These are phyloP conservation scores for Ehretia macrophylla DNA, from an alignment of 257 asterid species.

Conservation along the genomic window DNA sequence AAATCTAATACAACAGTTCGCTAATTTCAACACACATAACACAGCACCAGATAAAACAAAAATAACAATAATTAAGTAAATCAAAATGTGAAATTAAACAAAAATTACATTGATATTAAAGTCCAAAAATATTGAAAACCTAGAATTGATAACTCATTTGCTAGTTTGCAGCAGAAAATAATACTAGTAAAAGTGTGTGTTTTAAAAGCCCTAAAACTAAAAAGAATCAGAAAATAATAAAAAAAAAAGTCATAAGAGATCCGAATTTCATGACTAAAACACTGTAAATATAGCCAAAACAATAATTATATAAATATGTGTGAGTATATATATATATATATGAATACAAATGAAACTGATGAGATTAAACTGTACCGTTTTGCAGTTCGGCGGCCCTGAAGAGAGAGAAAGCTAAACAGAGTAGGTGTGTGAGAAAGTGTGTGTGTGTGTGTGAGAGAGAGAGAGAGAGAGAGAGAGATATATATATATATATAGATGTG, in stretches of 20 bases:
- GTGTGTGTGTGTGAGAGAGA: conserved; percentile 24
- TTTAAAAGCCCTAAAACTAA: conserved; percentile 46
- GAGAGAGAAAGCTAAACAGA: conserved; percentile 20
- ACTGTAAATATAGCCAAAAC: conserved; percentile 30
- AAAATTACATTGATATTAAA: not conserved
- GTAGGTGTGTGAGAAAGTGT: conserved; percentile 12
- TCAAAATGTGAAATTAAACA: not conserved
- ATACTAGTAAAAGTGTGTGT: too few species aligned
- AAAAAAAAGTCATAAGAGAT: conserved; percentile 42
- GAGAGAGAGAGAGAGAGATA: too few species aligned
- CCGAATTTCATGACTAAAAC: conserved; percentile 45
- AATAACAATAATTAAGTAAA: not conserved
- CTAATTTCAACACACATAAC: not conserved
- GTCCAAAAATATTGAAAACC: not conserved
- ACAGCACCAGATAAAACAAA: not conserved
- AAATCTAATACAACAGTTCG: too few species aligned
- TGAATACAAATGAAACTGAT: conserved; percentile 23
- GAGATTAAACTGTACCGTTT: conserved; percentile 33
- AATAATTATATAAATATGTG: conserved; percentile 2
- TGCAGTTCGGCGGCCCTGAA: conserved; percentile 32
- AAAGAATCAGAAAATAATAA: conserved; percentile 18
- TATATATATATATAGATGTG: conserved; percentile 4
- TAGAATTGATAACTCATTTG: conserved; percentile 10
- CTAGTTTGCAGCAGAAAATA: conserved; percentile 11
- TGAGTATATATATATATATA: too few species aligned